Percentiles rank a stretch among this genome's conserved stretches.
phyloP scores from a whole-genome alignment of 2,329 filamentous ascomycete species.

The Exophiala alcalophila region DNA sequence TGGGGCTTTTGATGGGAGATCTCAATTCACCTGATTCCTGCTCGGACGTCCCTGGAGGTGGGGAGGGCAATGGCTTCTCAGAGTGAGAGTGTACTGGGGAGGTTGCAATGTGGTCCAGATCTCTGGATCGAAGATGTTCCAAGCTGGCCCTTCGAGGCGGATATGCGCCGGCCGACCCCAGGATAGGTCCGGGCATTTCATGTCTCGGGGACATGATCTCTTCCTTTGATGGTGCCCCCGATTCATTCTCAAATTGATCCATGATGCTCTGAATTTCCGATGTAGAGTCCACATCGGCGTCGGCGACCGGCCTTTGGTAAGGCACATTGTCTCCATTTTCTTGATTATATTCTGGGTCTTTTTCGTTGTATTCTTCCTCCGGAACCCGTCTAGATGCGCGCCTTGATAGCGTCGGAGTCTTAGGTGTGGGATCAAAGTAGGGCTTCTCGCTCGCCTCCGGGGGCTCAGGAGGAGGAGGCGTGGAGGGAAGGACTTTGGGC shows the following conservation, averaged over 20 bases:
- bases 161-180: slow-evolving; percentile 65
- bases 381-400: slow-evolving; percentile 33
- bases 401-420: slow-evolving; percentile 43
- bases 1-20: slow-evolving; percentile 32
- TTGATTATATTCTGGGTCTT: slow-evolving; percentile 21
- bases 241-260: slow-evolving; percentile 83
- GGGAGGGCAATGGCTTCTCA: slow-evolving; percentile 28
- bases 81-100: slow-evolving; percentile 24
- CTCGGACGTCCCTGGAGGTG: slow-evolving; percentile 32
- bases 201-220: slow-evolving; percentile 90
- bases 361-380: slow-evolving; percentile 27
- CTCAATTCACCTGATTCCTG: slow-evolving; percentile 28
- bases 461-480: slow-evolving; percentile 43
- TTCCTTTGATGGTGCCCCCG: slow-evolving; percentile 67
- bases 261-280: slow-evolving; percentile 97
- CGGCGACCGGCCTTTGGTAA: slow-evolving; percentile 39
- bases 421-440: slow-evolving; percentile 51
- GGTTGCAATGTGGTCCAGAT: slow-evolving; percentile 33
- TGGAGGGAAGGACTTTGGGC: slow-evolving; percentile 24
- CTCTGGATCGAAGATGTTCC: slow-evolving; percentile 59
- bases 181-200: slow-evolving; percentile 75
- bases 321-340: slow-evolving; percentile 51
- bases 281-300: slow-evolving; percentile 59
- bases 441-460: slow-evolving; percentile 50
- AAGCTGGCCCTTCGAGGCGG: slow-evolving; percentile 84